Base-by-base conservation (phyloP, 768 basidiomycete genomes). In the Kwoniella newhampshirensis region DNA sequence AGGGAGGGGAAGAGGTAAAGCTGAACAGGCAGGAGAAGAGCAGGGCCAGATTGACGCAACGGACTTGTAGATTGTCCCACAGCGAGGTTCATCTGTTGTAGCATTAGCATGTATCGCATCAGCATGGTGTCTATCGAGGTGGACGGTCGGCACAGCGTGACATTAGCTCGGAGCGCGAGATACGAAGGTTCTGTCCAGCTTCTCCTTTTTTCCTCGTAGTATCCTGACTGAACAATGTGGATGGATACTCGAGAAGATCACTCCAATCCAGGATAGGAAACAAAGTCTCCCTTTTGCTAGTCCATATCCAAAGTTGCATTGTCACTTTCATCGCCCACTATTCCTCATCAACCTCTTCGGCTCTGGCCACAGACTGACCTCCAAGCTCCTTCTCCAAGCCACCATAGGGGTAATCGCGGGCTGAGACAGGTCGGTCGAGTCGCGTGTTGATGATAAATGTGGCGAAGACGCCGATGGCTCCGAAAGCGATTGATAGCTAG, bases 321-420 rank as follows among this genome's bases (percentile, higher is more conserved):
- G 8, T 15, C 13, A 20, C 13, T 6, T 32, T 51, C 15, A 12
- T 30, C 25, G 9, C 18, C 7, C 17, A 18, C 47, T 66, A 69
- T 60, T 70, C 68, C 27, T 62, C 71, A 44, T 66, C 64, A 28
- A 63, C 60, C 44, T 52, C 54, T 52, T 70, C 71, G 23, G 64
- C 49, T 41, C 60, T 42, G 43, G 66, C 66, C 23, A 46, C 43
- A n/a, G 30, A 37, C 25, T 60, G 48, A 32, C 75, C 72, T 11
- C 75, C 75, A 28, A 77, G 51, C 60, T 78, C 75, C 43, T 65
- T 61, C 56, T 70, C 69, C 12, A 78, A 63, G 1, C 77, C 77
- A 39, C 67, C 70, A 52, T 71, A 77, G 50, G 77, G 77, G 62
- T 75, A 78, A 30, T 61, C 54, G 41, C 76, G 56, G 28, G 63